phyloP scores from a whole-genome alignment of 768 basidiomycete species.

The Thelephora aurantiotincta region DNA sequence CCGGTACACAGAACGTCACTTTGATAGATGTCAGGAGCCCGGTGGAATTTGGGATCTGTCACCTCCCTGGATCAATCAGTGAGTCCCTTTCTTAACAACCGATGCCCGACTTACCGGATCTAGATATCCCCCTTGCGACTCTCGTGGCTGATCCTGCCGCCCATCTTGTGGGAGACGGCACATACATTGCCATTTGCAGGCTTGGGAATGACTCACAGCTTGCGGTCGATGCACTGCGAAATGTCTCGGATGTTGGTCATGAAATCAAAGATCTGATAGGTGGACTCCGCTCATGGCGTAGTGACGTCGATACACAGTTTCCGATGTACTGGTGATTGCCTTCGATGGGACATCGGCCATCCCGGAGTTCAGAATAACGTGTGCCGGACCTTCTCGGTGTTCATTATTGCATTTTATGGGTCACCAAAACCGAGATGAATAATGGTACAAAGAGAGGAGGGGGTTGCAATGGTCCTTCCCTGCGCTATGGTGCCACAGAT shows the following conservation, averaged over 20 bases:
- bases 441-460: background rate
- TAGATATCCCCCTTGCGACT: constrained; percentile 63
- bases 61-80: constrained; percentile 66
- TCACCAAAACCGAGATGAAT: background rate
- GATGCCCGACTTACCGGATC: constrained; percentile 1
- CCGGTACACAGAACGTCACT: constrained; percentile 9
- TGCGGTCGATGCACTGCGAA: constrained; percentile 53
- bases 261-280: constrained; percentile 62
- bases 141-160: constrained; percentile 47
- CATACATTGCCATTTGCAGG: constrained; percentile 60
- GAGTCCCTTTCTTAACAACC: constrained; percentile 13
- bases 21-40: constrained; percentile 73
- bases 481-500: background rate
- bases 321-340: constrained; percentile 52
- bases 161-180: constrained; percentile 20
- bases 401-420: background rate
- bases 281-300: constrained; percentile 71
- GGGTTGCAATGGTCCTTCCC: too few relatives aligned
- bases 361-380: too few relatives aligned
- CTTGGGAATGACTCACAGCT: constrained; percentile 90
- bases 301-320: constrained; percentile 57
- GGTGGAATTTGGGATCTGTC: constrained; percentile 79
- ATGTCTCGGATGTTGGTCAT: constrained; percentile 13
- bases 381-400: too few relatives aligned
- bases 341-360: background rate